phyloP scores from a whole-genome alignment of 2,329 filamentous ascomycete species.

The Penicillium olsonii region DNA sequence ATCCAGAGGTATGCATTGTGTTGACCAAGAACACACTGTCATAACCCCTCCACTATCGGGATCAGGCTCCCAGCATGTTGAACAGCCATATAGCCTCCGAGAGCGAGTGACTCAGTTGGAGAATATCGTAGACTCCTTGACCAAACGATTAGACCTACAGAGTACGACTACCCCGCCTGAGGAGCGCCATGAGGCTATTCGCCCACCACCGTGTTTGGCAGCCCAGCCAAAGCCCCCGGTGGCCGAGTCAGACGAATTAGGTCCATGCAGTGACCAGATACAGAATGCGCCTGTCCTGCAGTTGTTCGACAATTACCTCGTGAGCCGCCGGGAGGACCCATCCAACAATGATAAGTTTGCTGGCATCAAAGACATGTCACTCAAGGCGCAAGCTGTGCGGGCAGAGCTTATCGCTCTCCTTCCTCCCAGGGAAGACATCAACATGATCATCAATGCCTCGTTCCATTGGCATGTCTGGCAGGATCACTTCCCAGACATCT shows the following conservation, averaged over 20 bases:
- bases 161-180: constrained; percentile 3
- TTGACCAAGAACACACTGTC: constrained; percentile 39
- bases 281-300: constrained; percentile 40
- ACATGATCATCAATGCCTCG: constrained; percentile 33
- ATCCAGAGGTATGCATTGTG: constrained; percentile 39
- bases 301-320: constrained; percentile 41
- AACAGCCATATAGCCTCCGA: constrained; percentile 39
- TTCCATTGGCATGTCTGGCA: constrained; percentile 35
- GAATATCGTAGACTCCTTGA: constrained; percentile 36
- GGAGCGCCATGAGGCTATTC: constrained; percentile 1
- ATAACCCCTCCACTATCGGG: constrained; percentile 5
- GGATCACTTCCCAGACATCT: constrained; percentile 36
- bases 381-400: constrained; percentile 28
- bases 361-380: constrained; percentile 26
- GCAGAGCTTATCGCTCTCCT: constrained; percentile 35
- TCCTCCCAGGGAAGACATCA: constrained; percentile 34
- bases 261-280: constrained; percentile 28
- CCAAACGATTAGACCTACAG: constrained; percentile 32
- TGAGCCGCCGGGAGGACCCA: constrained; percentile 33
- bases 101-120: constrained; percentile 42
- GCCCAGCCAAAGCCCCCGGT: constrained; percentile 8
- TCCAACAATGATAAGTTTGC: constrained; percentile 26
- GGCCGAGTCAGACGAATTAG: constrained; percentile 22
- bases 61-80: constrained; percentile 13
- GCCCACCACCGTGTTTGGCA: constrained; percentile 5